These are phyloP conservation scores for Amanita molliuscula DNA, from an alignment of 768 basidiomycete species.

Conservation along the genomic window DNA sequence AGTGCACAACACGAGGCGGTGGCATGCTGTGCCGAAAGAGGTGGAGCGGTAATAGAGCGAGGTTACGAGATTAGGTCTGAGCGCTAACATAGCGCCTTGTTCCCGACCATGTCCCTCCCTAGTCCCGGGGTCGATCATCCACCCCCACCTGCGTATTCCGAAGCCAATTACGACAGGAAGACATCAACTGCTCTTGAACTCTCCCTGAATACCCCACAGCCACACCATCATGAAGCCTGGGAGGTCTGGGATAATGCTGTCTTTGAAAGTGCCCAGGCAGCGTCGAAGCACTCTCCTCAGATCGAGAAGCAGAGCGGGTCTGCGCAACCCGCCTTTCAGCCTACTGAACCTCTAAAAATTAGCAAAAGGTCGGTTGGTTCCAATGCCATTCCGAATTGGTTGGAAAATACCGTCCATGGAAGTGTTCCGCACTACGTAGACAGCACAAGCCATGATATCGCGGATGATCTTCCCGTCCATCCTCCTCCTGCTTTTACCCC, in stretches of 20 bases:
- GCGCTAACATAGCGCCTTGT: background rate
- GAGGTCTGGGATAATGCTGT: conserved; percentile 37
- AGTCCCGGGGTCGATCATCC: conserved; percentile 8
- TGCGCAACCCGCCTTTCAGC: background rate
- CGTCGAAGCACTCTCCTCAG: background rate
- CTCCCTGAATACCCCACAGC: conserved; percentile 24
- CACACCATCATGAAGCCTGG: conserved; percentile 32
- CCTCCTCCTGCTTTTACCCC: conserved; percentile 30
- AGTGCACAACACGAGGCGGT: background rate
- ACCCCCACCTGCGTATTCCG: conserved; percentile 37
- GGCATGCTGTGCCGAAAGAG: background rate
- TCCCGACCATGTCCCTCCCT: conserved; percentile 1
- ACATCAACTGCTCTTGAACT: conserved; percentile 28
- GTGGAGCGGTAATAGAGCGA: background rate
- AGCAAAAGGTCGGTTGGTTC: conserved; percentile 17
- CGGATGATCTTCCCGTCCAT: background rate
- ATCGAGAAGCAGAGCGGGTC: background rate
- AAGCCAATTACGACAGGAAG: conserved; percentile 47
- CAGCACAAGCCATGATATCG: background rate
- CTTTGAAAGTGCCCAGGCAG: conserved; percentile 19
- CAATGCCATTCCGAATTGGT: conserved; percentile 11
- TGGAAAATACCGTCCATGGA: conserved; percentile 5
- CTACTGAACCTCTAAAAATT: conserved; percentile 22
- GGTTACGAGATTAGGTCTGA: background rate
- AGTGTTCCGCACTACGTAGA: conserved; percentile 10